Evolutionary conservation across 2,329 filamentous ascomycete genomes (phyloP), one percentile per base, ranked within the genome.

Genomic region (Penicillium sclerotiorum): DNA sequence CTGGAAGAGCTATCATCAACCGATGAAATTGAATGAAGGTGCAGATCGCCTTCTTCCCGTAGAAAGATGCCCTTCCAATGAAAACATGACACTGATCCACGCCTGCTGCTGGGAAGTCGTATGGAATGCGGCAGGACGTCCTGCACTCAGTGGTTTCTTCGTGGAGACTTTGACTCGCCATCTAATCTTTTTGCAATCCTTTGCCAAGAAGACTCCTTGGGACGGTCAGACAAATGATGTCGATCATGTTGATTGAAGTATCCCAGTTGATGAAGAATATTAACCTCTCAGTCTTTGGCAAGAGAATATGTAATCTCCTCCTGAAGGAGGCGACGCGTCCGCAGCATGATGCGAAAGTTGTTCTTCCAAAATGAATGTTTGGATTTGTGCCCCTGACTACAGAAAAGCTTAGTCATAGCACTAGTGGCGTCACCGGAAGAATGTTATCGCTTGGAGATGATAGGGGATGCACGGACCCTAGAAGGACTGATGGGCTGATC

Each of bases 201-300:
- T 37, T 37, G 7, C 7, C n/a, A 4, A 6, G 4, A 22, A 8
- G 7, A 37, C 35, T 5, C 35, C 35, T 22, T 37, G 4, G 4
- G 35, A 37, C 12, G 17, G 35, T 37, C 4, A 18, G 20, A 37
- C 35, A 18, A 37, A 37, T 15, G 35, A 37, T 20, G 15, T 37
- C 7, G 35, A 37, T 22, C 35, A 37, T 27, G 25, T 48, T 60
- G 52, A 9, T 61, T 47, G n/a, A 33, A 28, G 45, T 64, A 64
- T 0, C 30, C 21, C 8, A 66, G 42, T 28, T 42, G 45, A 45
- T 55, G 60, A 15, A 66, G 57, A 36, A 65, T 53, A 40, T 65
- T 59, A 8, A 49, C 45, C 20, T 62, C 59, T 22, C 46, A n/a
- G 20, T 49, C 39, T 41, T 58, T 52, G 11, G 58, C 61, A 18